A percentile compares a stretch with the other conserved stretches of the same genome.
These are phyloP conservation scores for Pseudogymnoascus sp. DNA, from an alignment of 2,329 filamentous ascomycete genomes.

Conservation along the genomic window DNA sequence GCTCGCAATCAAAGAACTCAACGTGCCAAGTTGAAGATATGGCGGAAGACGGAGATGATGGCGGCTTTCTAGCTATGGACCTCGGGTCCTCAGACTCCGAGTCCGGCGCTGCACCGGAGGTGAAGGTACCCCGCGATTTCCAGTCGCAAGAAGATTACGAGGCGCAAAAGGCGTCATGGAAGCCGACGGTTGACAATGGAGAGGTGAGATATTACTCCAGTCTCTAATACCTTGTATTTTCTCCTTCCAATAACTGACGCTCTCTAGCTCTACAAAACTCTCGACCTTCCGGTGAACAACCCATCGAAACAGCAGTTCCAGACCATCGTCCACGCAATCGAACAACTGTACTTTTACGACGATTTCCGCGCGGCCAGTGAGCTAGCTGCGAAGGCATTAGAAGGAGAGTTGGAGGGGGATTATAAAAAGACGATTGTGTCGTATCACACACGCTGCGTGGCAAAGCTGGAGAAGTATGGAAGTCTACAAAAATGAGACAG, in stretches of 20 bases:
- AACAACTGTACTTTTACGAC: constrained; percentile 28
- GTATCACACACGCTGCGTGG: not conserved
- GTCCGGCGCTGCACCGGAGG: constrained; percentile 10
- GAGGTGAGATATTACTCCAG: constrained; percentile 18
- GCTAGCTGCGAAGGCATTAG: not conserved
- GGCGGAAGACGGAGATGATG: constrained; percentile 27
- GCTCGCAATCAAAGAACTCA: not conserved
- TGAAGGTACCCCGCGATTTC: constrained; percentile 27
- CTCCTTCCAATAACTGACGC: not conserved
- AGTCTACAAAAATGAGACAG: not conserved
- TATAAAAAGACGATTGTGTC: not conserved
- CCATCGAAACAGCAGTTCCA: constrained; percentile 26
- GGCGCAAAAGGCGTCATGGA: constrained; percentile 20
- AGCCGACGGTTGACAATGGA: constrained; percentile 25
- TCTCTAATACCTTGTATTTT: not conserved
- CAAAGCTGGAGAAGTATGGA: not conserved
- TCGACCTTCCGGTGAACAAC: constrained; percentile 22
- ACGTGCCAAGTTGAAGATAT: not conserved
- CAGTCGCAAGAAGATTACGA: constrained; percentile 28
- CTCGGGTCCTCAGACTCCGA: constrained; percentile 34
- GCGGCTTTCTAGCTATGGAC: constrained; percentile 37
- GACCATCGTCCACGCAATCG: constrained; percentile 27
- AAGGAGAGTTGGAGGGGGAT: constrained; percentile 9
- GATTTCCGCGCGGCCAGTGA: constrained; percentile 24
- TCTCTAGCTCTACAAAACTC: constrained; percentile 22